A percentile compares a stretch with the other conserved stretches of the same genome.
Evolutionary conservation across 306 rosid genomes (phyloP).

Genomic region (Dicorynia guianensis): DNA sequence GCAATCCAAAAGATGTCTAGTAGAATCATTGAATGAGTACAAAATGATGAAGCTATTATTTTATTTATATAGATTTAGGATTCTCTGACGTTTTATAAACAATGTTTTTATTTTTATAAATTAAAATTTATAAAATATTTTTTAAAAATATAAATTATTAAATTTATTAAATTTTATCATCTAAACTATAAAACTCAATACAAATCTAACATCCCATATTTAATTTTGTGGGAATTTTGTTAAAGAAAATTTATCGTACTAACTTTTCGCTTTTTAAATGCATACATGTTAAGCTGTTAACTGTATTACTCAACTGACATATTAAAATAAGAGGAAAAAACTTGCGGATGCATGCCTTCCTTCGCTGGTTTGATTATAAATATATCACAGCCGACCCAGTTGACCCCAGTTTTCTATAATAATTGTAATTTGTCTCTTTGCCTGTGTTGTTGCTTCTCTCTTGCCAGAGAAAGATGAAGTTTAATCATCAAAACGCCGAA

Average conservation of each 20-base stretch:
- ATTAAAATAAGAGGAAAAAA: slow-evolving; percentile 35
- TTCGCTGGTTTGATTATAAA: slow-evolving; percentile 41
- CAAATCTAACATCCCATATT: too few relatives aligned
- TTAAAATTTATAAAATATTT: too few relatives aligned
- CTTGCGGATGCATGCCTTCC: slow-evolving; percentile 16
- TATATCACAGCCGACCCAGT: slow-evolving; percentile 29
- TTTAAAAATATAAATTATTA: too few relatives aligned
- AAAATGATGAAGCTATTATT: slow-evolving; percentile 32
- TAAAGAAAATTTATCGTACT: too few relatives aligned
- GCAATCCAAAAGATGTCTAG: slow-evolving; percentile 49
- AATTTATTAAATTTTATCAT: too few relatives aligned
- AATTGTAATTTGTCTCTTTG: neutral
- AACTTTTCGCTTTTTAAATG: neutral
- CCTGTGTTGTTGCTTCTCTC: slow-evolving; percentile 28
- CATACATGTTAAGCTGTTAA: slow-evolving; percentile 24
- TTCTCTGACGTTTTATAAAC: slow-evolving; percentile 3
- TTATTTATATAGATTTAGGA: slow-evolving; percentile 36
- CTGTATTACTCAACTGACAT: slow-evolving; percentile 28
- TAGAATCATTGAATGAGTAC: slow-evolving; percentile 49
- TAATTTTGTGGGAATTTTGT: too few relatives aligned
- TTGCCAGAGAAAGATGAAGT: slow-evolving; percentile 44
- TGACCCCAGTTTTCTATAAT: slow-evolving; percentile 29
- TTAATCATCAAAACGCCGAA: slow-evolving; percentile 40
- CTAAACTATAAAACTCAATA: too few relatives aligned
- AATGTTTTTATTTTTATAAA: too few relatives aligned